These are phyloP conservation scores for Salvia rosmarinus DNA, from an alignment of 257 asterid species.

Conservation along the genomic window DNA sequence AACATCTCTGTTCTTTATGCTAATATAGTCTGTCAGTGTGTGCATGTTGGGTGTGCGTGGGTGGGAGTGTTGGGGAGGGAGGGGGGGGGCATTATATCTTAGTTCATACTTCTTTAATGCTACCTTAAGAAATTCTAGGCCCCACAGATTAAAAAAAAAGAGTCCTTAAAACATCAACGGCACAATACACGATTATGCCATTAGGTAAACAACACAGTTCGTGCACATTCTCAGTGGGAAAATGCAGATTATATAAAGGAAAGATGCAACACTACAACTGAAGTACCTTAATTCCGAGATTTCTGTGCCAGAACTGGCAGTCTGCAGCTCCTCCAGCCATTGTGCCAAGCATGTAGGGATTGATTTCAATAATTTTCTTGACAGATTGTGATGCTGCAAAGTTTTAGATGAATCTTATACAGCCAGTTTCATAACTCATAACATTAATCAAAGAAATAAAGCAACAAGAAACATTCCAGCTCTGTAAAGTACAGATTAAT, in stretches of 20 bases:
- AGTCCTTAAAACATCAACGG: neutral
- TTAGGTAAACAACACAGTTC: neutral
- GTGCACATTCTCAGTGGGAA: neutral
- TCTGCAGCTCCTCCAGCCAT: constrained; percentile 97
- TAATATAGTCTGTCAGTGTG: neutral
- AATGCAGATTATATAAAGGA: neutral
- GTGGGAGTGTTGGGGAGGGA: neutral
- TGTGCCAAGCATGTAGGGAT: constrained; percentile 92
- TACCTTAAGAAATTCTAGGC: too few relatives aligned
- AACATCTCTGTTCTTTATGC: neutral
- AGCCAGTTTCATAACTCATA: neutral
- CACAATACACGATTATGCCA: neutral
- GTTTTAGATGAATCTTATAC: constrained; percentile 15
- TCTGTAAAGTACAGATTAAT: neutral
- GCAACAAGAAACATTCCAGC: neutral
- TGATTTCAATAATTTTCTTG: constrained; percentile 87
- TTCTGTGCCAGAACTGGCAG: constrained; percentile 28
- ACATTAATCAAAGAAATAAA: neutral
- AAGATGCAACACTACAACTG: constrained; percentile 1
- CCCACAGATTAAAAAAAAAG: too few relatives aligned
- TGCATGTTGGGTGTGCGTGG: too few relatives aligned
- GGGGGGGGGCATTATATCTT: neutral
- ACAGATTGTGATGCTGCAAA: constrained; percentile 83
- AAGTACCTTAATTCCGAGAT: constrained; percentile 50
- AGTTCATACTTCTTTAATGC: neutral